Percentiles rank a stretch among this genome's conserved stretches.
Evolutionary conservation across 1,139 yeast genomes (phyloP).

Genomic region (Eremothecium sinecaudum): DNA sequence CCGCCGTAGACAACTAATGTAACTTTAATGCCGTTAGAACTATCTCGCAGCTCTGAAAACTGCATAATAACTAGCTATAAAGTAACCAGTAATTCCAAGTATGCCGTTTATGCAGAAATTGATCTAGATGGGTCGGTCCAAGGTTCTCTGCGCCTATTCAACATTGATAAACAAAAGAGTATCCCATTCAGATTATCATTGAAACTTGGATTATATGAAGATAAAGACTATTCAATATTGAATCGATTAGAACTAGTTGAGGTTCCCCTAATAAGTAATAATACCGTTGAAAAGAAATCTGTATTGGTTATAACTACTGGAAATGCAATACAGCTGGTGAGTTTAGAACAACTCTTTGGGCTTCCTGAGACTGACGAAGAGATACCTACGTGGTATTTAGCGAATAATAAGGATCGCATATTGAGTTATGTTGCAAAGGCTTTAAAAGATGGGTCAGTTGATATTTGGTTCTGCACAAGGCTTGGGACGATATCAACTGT

Average conservation of each 20-base stretch:
- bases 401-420: slow-evolving; percentile 12
- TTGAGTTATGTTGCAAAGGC: slow-evolving; percentile 12
- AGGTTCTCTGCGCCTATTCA: slow-evolving; percentile 4
- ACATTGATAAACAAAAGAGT: slow-evolving; percentile 1
- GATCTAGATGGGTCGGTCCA: neutral
- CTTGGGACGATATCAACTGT: slow-evolving; percentile 13
- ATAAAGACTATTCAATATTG: slow-evolving; percentile 1
- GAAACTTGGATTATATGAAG: neutral
- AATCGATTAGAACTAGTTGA: slow-evolving; percentile 6
- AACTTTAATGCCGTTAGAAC: too few species aligned
- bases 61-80: slow-evolving; percentile 1
- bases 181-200: neutral
- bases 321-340: slow-evolving; percentile 13
- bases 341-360: slow-evolving; percentile 8
- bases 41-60: neutral
- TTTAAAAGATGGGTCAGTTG: slow-evolving; percentile 10
- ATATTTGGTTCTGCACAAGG: slow-evolving; percentile 13
- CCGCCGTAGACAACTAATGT: too few species aligned
- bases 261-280: slow-evolving; percentile 5
- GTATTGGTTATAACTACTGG: slow-evolving; percentile 14
- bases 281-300: slow-evolving; percentile 6
- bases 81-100: slow-evolving; percentile 5
- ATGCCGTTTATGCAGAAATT: slow-evolving; percentile 3
- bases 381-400: slow-evolving; percentile 13
- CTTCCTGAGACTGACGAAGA: neutral